phyloP scores from a whole-genome alignment of 2,329 filamentous ascomycete genomes.

The Penicillium sp. region DNA sequence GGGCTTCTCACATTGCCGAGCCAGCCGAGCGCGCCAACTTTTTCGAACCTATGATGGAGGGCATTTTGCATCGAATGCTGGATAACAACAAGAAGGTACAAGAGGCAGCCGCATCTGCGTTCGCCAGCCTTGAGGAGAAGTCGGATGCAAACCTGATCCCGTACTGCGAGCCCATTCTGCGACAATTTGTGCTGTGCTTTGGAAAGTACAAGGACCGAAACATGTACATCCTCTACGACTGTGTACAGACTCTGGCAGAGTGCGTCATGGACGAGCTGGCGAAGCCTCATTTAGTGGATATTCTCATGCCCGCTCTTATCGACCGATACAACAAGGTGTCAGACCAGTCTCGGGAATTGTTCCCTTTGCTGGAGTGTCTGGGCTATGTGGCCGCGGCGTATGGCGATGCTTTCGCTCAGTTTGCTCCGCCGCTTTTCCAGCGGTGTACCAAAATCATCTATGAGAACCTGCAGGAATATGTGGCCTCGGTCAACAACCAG shows the following conservation, averaged over 20 bases:
- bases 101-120: constrained; percentile 92
- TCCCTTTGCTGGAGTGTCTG: constrained; percentile 93
- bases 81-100: constrained; percentile 98
- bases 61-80: constrained; percentile 90
- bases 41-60: constrained; percentile 97
- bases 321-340: constrained; percentile 83
- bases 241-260: constrained; percentile 94
- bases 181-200: constrained; percentile 92
- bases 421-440: constrained; percentile 82
- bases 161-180: constrained; percentile 87
- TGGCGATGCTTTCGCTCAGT: constrained; percentile 79
- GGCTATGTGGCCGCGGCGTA: constrained; percentile 92
- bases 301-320: constrained; percentile 92
- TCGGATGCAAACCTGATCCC: constrained; percentile 79
- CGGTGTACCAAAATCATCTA: constrained; percentile 92
- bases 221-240: constrained; percentile 99
- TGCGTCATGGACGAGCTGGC: constrained; percentile 82
- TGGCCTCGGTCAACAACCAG: constrained; percentile 71
- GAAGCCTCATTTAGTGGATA: constrained; percentile 76
- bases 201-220: constrained; percentile 96
- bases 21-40: constrained; percentile 71
- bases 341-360: constrained; percentile 90
- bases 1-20: constrained; percentile 79
- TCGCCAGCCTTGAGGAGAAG: constrained; percentile 94
- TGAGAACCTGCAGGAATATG: constrained; percentile 81